Percentiles rank a stretch among this genome's conserved stretches.
phyloP scores from a whole-genome alignment of 2,329 filamentous ascomycete genomes.

The Dryadomyces quercus-mongolicae region DNA sequence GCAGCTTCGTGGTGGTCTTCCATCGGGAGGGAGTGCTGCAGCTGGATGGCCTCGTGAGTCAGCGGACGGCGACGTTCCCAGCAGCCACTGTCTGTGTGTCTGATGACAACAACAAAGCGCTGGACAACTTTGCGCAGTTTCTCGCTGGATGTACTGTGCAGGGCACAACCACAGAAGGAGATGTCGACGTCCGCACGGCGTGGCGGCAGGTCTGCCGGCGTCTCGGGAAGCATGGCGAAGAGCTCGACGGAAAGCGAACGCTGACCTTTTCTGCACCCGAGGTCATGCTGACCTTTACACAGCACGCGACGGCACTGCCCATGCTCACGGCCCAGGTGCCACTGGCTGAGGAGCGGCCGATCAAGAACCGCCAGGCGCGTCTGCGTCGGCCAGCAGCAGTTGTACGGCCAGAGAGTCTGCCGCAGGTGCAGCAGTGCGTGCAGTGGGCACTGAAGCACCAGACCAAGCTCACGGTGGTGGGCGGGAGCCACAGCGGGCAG shows the following conservation, averaged over 20 bases:
- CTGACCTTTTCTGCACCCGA: slow-evolving; percentile 37
- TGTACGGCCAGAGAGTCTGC: slow-evolving; percentile 30
- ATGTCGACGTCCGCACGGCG: slow-evolving; percentile 20
- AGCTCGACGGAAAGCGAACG: slow-evolving; percentile 11
- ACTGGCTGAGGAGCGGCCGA: slow-evolving; percentile 11
- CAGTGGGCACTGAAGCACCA: slow-evolving; percentile 38
- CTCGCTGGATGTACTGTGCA: too few species aligned
- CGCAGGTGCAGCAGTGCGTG: slow-evolving; percentile 42
- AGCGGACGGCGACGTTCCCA: slow-evolving; percentile 33
- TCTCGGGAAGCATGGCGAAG: slow-evolving; percentile 24
- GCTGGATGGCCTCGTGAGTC: slow-evolving; percentile 34
- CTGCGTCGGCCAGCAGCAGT: slow-evolving; percentile 29
- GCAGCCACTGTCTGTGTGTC: slow-evolving; percentile 28
- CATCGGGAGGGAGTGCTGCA: slow-evolving; percentile 35
- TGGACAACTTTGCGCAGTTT: slow-evolving; percentile 16
- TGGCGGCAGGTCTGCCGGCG: slow-evolving; percentile 42
- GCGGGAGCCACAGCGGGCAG: slow-evolving; percentile 49
- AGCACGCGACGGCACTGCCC: slow-evolving; percentile 27
- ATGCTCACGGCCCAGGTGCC: slow-evolving; percentile 31
- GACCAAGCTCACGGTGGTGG: slow-evolving; percentile 35
- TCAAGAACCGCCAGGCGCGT: slow-evolving; percentile 42
- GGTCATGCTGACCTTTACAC: slow-evolving; percentile 37
- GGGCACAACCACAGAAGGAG: too few species aligned
- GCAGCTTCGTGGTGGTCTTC: slow-evolving; percentile 35
- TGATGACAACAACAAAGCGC: slow-evolving; percentile 30